Conservation (phyloP, 169 alveolate genomes). For the Cryptosporidium felis region DNA sequence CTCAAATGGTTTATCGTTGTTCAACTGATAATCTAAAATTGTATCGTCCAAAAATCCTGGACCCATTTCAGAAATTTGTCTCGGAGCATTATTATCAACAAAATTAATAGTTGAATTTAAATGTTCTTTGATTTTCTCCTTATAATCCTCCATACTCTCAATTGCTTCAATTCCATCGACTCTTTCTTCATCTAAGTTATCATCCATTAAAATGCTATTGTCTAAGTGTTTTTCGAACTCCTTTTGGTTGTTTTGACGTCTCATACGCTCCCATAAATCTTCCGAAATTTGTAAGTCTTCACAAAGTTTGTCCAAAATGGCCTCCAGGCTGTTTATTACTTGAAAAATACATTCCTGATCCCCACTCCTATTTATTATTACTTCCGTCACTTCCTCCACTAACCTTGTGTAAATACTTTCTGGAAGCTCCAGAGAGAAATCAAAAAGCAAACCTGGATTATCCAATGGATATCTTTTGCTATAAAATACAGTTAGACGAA, state of each 20-base stretch:
- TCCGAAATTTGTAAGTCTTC: conserved; percentile 47
- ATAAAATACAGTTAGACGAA: conserved; percentile 47
- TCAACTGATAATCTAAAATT: conserved; percentile 23
- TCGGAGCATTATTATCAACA: not conserved
- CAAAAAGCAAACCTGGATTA: conserved; percentile 52
- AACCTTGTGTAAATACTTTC: conserved; percentile 19
- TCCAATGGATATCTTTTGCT: conserved; percentile 1
- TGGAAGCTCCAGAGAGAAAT: conserved; percentile 56
- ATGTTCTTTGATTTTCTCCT: not conserved
- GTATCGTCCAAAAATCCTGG: conserved; percentile 67
- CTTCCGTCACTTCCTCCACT: not conserved
- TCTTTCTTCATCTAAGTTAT: not conserved
- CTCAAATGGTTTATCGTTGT: not conserved
- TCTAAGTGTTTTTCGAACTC: conserved; percentile 58
- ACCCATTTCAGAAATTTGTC: conserved; percentile 1
- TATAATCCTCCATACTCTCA: not conserved
- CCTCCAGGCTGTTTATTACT: conserved; percentile 19
- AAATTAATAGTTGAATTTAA: not conserved
- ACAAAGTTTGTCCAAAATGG: conserved; percentile 17
- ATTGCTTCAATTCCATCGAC: not conserved
- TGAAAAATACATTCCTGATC: conserved; percentile 69
- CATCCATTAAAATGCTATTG: not conserved
- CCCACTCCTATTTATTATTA: conserved; percentile 43
- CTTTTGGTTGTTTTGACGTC: conserved; percentile 53
- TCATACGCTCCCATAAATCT: conserved; percentile 68